Evolutionary conservation across 1,284 basidiomycete genomes (phyloP).

Genomic region (Ganoderma lucidum): DNA sequence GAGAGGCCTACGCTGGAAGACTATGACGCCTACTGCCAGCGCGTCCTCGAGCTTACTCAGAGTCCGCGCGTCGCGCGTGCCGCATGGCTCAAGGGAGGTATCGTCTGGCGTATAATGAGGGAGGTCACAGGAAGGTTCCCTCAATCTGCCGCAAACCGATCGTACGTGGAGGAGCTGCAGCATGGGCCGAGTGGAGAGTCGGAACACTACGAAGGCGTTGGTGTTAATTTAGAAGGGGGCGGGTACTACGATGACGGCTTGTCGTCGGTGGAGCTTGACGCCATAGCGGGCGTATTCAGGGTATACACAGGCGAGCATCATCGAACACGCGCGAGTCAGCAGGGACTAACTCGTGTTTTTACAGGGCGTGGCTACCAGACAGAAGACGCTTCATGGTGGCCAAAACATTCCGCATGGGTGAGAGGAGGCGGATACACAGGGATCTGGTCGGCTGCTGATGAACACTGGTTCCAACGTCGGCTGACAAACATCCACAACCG

Average conservation of each 20-base stretch:
- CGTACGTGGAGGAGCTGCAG: neutral
- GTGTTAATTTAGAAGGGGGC: neutral
- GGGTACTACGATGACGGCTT: neutral
- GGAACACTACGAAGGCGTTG: neutral
- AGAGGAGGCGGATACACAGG: neutral
- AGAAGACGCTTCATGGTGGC: neutral
- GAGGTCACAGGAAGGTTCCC: neutral
- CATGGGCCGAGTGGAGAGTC: neutral
- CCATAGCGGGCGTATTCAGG: neutral
- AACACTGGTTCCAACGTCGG: neutral
- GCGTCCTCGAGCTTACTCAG: neutral
- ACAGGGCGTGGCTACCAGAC: neutral
- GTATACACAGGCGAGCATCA: neutral
- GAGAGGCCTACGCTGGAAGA: neutral
- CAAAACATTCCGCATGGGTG: neutral
- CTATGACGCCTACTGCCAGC: neutral
- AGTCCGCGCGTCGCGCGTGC: neutral
- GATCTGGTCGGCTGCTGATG: neutral
- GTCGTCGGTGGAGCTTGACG: neutral
- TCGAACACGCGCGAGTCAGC: neutral
- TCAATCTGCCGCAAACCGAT: neutral
- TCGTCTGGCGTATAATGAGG: neutral
- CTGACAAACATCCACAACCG: neutral
- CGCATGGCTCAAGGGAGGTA: neutral
- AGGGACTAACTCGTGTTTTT: neutral